These are phyloP conservation scores for Coemansia sp. DNA, from an alignment of 192 early-diverging fungal species.

Conservation along the genomic window DNA sequence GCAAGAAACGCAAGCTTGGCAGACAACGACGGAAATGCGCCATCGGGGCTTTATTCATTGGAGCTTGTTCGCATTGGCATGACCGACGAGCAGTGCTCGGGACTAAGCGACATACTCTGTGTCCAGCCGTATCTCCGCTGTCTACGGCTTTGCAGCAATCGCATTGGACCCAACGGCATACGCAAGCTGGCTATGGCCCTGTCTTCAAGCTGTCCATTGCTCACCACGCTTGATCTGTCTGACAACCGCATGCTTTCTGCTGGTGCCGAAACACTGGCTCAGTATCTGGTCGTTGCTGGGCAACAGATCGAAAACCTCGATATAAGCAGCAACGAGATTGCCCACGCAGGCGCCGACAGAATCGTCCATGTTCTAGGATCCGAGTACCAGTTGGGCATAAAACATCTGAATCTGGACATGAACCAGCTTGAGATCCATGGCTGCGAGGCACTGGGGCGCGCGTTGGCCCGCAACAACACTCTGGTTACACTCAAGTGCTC, in stretches of 20 bases:
- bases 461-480: conserved; percentile 15
- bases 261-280: conserved; percentile 17
- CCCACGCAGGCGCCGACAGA: conserved; percentile 12
- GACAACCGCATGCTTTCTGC: conserved; percentile 25
- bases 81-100: conserved; percentile 13
- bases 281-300: conserved; percentile 8
- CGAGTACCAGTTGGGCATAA: conserved; percentile 1
- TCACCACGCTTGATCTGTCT: conserved; percentile 23
- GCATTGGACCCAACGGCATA: conserved; percentile 12
- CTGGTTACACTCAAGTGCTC: conserved; percentile 17
- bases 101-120: conserved; percentile 19
- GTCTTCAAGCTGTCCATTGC: conserved; percentile 15
- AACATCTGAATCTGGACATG: conserved; percentile 26
- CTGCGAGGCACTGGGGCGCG: conserved; percentile 12
- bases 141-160: conserved; percentile 30
- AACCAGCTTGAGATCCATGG: conserved; percentile 29
- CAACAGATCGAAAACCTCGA: conserved; percentile 15
- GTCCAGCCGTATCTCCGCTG: conserved; percentile 26
- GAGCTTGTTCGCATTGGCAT: conserved; percentile 23
- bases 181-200: conserved; percentile 9
- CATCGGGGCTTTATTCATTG: conserved; percentile 25
- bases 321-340: conserved; percentile 33
- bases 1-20: neutral
- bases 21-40: neutral
- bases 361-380: conserved; percentile 9